Evolutionary conservation across 202 grass and related monocot genomes (phyloP).

Genomic region (Carex sylvatica): DNA sequence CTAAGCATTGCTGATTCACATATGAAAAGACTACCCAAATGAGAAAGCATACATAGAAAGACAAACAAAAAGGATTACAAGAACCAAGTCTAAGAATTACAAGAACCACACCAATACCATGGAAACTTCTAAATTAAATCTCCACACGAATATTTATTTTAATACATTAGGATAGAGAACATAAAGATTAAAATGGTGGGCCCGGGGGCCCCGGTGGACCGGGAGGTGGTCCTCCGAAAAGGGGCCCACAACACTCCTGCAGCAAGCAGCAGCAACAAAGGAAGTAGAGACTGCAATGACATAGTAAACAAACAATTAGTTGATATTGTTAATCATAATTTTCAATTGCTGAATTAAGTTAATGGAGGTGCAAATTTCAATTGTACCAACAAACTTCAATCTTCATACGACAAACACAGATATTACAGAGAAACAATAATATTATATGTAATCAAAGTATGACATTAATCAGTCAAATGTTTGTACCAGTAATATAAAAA

Average conservation of each 20-base stretch:
- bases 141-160: constrained; percentile 2
- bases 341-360: neutral
- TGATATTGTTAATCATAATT: neutral
- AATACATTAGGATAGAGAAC: neutral
- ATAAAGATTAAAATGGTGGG: constrained; percentile 31
- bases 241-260: constrained; percentile 45
- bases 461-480: neutral
- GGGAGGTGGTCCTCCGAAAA: constrained; percentile 27
- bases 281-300: constrained; percentile 43
- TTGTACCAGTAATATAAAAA: neutral
- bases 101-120: neutral
- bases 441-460: neutral
- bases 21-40: neutral
- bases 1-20: neutral
- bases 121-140: neutral
- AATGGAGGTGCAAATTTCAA: neutral
- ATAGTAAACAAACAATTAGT: constrained; percentile 7
- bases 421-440: neutral
- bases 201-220: constrained; percentile 33
- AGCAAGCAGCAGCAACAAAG: constrained; percentile 62
- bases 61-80: neutral
- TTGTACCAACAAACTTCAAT: neutral
- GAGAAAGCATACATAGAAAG: neutral
- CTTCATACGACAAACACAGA: neutral
- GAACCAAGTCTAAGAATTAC: neutral